Conservation (phyloP, 371 early-diverging fungal species). For the Batrachochytrium dendrobatidis region DNA sequence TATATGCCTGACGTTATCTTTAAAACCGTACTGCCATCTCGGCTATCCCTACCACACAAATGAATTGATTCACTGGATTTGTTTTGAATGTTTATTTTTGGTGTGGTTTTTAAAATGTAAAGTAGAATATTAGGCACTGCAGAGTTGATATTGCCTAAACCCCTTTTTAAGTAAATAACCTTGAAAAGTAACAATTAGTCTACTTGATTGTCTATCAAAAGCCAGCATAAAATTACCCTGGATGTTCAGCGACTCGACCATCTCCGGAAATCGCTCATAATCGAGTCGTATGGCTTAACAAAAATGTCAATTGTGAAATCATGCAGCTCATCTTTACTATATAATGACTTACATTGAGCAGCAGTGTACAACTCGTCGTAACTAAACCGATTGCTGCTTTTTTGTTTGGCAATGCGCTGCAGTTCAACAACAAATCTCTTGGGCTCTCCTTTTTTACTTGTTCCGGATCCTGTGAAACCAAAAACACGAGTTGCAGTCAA, state of each 20-base stretch:
- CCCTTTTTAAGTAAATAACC: slow-evolving; percentile 31
- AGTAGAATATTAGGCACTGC: too few species aligned
- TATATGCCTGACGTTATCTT: too few species aligned
- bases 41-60: too few species aligned
- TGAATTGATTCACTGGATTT: too few species aligned
- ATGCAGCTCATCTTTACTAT: slow-evolving; percentile 1
- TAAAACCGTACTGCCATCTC: too few species aligned
- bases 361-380: slow-evolving; percentile 45
- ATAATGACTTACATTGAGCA: slow-evolving; percentile 25
- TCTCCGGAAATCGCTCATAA: slow-evolving; percentile 44
- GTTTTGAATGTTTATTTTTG: too few species aligned
- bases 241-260: slow-evolving; percentile 59
- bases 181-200: neutral
- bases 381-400: slow-evolving; percentile 49
- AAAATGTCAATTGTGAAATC: neutral
- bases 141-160: neutral
- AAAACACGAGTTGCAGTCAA: neutral
- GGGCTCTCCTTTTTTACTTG: slow-evolving; percentile 41
- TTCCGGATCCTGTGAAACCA: slow-evolving; percentile 41
- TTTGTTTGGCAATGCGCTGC: slow-evolving; percentile 41
- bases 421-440: slow-evolving; percentile 52
- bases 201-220: neutral
- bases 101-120: too few species aligned
- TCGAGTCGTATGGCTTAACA: slow-evolving; percentile 39
- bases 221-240: slow-evolving; percentile 25